Base-by-base conservation (phyloP, 352 stramenopile genomes). In the Globisporangium paddicum region DNA sequence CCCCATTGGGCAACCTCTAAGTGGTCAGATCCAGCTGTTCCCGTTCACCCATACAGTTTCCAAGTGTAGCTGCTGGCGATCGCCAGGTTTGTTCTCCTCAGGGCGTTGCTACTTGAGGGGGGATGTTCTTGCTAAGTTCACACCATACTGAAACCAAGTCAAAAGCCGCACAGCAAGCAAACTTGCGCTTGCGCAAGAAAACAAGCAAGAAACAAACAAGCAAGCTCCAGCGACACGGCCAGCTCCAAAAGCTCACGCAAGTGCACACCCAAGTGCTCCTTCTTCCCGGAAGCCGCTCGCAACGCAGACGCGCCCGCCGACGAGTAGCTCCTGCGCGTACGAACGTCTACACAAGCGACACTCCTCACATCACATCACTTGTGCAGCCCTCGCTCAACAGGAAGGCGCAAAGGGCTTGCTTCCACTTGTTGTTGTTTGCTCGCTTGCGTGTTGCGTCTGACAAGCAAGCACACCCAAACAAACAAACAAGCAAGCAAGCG, bases 321-420 rank as follows among this genome's bases (percentile, higher is more conserved):
- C 35, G 16, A 19, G 18, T 49, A 9, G 35, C 44, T 44, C 41
- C 50, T 49, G 45, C 34, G 55, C 44, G 44, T 35, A 19, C 26
- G n/a, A 48, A 10, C 21, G 4, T 19, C 28, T 25, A 28, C 9
- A n/a, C n/a, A n/a, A n/a, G n/a, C n/a, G n/a, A n/a, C n/a, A n/a
- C n/a, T 34, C 54, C 13, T 41, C 30, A 30, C 26, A n/a, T 53
- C 50, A 45, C 38, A 7, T 37, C 55, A 48, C 42, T 35, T 54
- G n/a, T 26, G 30, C 35, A n/a, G 19, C 35, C 37, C 50, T 48
- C 56, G 56, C 56, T 50, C 56, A 48, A 32, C 34, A 57, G 56
- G 56, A 63, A 63, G 56, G 47, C 56, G 47, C 18, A 52, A 52
- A 25, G n/a, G n/a, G n/a, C n/a, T n/a, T n/a, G n/a, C n/a, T 52